These are phyloP conservation scores for Microstroma glucosiphilum DNA, from an alignment of 1,284 basidiomycete species.

Conservation along the genomic window DNA sequence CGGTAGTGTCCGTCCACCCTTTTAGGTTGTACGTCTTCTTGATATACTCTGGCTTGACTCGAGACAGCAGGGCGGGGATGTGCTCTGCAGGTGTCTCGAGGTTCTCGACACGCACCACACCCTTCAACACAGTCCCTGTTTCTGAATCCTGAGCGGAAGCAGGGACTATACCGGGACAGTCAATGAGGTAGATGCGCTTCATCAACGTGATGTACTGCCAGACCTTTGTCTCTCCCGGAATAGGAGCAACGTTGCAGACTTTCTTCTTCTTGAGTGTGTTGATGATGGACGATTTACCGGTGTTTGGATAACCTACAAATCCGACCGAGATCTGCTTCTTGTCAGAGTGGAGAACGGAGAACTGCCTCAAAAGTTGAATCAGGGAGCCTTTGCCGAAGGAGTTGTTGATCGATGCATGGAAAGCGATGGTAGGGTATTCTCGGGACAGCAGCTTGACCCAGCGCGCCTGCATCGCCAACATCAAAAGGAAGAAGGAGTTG, in stretches of 20 bases:
- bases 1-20: constrained; percentile 60
- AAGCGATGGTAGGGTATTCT: constrained; percentile 89
- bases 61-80: constrained; percentile 76
- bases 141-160: constrained; percentile 83
- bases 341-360: constrained; percentile 92
- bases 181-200: constrained; percentile 93
- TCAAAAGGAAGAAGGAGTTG: background rate
- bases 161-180: constrained; percentile 97
- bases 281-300: constrained; percentile 94
- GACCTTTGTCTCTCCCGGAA: constrained; percentile 98
- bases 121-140: constrained; percentile 89
- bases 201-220: constrained; percentile 99
- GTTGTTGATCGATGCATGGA: constrained; percentile 98
- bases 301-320: constrained; percentile 96
- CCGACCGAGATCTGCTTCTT: constrained; percentile 99
- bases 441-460: constrained; percentile 95
- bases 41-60: constrained; percentile 88
- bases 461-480: constrained; percentile 63
- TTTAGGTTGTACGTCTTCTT: constrained; percentile 70
- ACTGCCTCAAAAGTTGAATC: constrained; percentile 93
- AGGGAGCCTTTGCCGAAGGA: constrained; percentile 97
- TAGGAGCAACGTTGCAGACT: constrained; percentile 92
- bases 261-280: constrained; percentile 98
- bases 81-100: constrained; percentile 89
- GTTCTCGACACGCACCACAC: constrained; percentile 93